phyloP scores from a whole-genome alignment of 2,329 filamentous ascomycete genomes.

The Ramularia endophylla region DNA sequence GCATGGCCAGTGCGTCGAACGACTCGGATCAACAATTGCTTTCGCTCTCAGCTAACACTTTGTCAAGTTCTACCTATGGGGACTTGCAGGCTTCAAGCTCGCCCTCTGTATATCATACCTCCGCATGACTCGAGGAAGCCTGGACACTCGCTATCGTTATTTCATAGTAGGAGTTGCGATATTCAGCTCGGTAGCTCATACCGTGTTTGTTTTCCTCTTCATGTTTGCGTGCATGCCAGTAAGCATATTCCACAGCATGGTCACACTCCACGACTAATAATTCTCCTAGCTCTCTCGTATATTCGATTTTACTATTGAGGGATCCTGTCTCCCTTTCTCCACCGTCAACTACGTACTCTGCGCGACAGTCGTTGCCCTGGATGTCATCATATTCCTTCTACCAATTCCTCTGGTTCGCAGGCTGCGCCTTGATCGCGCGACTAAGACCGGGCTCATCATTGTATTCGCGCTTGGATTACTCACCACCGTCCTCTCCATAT shows the following conservation, averaged over 20 bases:
- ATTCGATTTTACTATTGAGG: slow-evolving; percentile 58
- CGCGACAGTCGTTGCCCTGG: slow-evolving; percentile 11
- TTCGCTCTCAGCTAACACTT: too few species aligned
- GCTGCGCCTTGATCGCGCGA: slow-evolving; percentile 12
- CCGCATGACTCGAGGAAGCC: slow-evolving; percentile 14
- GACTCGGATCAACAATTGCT: too few species aligned
- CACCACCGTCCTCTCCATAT: slow-evolving; percentile 12
- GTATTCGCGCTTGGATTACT: slow-evolving; percentile 14
- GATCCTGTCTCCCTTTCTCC: slow-evolving; percentile 84
- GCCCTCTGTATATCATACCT: slow-evolving; percentile 16
- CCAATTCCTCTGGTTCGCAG: slow-evolving; percentile 15
- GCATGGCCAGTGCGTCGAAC: slow-evolving; percentile 3
- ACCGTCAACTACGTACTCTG: slow-evolving; percentile 79
- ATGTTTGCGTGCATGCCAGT: slow-evolving; percentile 13
- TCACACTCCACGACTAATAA: slow-evolving; percentile 2
- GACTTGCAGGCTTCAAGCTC: slow-evolving; percentile 16
- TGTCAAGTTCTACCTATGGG: slow-evolving; percentile 10
- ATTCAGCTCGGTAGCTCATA: slow-evolving; percentile 10
- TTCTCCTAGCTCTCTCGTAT: slow-evolving; percentile 9
- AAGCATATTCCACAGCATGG: not conserved
- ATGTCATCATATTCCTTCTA: slow-evolving; percentile 14
- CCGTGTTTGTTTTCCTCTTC: slow-evolving; percentile 10
- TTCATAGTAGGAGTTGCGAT: slow-evolving; percentile 13
- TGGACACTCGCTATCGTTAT: slow-evolving; percentile 6
- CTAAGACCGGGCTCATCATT: slow-evolving; percentile 14